Evolutionary conservation across 2,329 filamentous ascomycete genomes (phyloP), one percentile per base, ranked within the genome.

Genomic region (Corynespora cassiicola): DNA sequence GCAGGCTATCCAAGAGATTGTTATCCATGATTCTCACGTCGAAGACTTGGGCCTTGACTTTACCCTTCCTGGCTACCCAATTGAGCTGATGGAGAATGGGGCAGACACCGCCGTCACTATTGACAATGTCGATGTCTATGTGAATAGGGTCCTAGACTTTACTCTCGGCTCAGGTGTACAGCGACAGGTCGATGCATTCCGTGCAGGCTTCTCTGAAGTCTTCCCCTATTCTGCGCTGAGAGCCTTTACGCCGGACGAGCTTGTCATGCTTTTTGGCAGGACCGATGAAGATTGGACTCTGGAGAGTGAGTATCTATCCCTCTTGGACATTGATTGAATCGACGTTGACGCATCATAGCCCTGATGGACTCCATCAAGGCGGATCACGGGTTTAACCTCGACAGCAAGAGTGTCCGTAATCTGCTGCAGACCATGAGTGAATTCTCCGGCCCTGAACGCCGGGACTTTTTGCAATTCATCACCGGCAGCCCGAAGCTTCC

Each of bases 281-380:
- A 85, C 90, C 4, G 88, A 97, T 6, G 94, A 99, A 65, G 94
- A 99, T 66, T 99, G 94, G 94, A 90, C 89, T 15, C 85, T 99
- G 51, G 92, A 97, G 66, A 99, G 89, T 94, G 81, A 79, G 88
- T 78, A 10, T 26, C 24, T 22, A 27, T 16, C 23, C 14, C 2
- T 42, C 30, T 31, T 25, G 16, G n/a, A n/a, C n/a, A 27, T 12
- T 56, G 63, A 48, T 42, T 11, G 6, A 21, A 6, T 23, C 6
- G 6, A 32, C 59, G 43, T 64, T 71, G 61, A 70, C 55, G 42
- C 54, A 47, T 27, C 35, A 3, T 56, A 94, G 89, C 94, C 43
- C 82, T 99, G 25, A 95, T 95, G 82, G 94, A 99, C 63, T 96
- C 92, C 1, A 92, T 99, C 74, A 99, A 99, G 74, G 94, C 94